phyloP scores from a whole-genome alignment of 257 asterid species.

The Solanum pennellii region DNA sequence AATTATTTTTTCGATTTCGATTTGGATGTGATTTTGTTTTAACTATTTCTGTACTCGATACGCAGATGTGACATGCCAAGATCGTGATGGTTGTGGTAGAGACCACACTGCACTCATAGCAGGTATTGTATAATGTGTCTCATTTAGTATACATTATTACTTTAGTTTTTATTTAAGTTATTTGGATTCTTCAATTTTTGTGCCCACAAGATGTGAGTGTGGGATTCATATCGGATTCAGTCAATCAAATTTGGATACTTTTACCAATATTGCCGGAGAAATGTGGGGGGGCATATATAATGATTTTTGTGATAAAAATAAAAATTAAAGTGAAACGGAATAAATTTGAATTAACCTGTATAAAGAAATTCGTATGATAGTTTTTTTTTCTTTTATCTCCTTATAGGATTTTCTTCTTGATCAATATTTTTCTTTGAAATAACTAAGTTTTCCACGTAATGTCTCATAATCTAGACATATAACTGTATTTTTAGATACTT shows the following conservation, averaged over 20 bases:
- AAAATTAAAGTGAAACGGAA: neutral
- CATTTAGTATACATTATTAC: neutral
- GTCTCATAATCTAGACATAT: neutral
- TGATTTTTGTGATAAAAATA: neutral
- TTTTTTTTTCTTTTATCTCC: neutral
- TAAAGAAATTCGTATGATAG: neutral
- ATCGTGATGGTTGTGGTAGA: slow-evolving; percentile 54
- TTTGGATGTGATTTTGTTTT: neutral
- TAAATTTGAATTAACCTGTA: neutral
- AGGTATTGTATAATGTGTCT: slow-evolving; percentile 15
- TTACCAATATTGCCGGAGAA: neutral
- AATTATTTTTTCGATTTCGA: neutral
- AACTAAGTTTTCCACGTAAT: neutral
- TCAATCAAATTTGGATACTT: neutral
- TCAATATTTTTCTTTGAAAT: neutral
- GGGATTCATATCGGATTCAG: neutral
- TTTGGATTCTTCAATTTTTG: neutral
- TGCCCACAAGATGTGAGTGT: neutral
- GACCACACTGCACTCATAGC: slow-evolving; percentile 62
- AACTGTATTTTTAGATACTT: neutral
- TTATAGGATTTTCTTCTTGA: neutral
- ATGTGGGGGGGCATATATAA: accelerated
- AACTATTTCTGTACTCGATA: neutral
- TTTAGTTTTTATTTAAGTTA: neutral
- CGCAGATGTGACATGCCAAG: slow-evolving; percentile 42